Percentiles rank a stretch among this genome's conserved stretches.
Conservation (phyloP, 257 asterid species). For the Lithospermum erythrorhizon region DNA sequence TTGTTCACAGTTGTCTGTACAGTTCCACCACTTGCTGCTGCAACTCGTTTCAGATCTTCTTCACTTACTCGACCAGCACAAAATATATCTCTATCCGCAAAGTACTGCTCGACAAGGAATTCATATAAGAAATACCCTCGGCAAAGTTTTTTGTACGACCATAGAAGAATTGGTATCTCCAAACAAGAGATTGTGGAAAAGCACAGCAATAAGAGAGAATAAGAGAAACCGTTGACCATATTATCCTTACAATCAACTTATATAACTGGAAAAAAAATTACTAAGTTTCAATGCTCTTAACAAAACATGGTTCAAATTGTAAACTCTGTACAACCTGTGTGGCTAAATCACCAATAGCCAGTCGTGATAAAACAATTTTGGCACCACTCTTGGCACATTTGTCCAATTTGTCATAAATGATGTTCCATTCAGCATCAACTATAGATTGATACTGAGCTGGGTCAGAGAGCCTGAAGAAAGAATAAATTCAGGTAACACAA, state of each 20-base stretch:
- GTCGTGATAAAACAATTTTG: constrained; percentile 75
- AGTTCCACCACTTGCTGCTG: constrained; percentile 85
- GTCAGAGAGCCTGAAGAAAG: constrained; percentile 57
- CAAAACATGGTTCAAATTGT: background rate
- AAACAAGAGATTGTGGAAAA: background rate
- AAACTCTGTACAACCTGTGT: constrained; percentile 45
- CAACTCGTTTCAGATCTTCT: constrained; percentile 80
- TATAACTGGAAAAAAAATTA: background rate
- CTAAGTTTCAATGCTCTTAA: background rate
- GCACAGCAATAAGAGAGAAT: too few relatives aligned
- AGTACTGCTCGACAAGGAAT: constrained; percentile 43
- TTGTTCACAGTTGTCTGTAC: constrained; percentile 89
- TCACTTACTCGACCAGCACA: constrained; percentile 95
- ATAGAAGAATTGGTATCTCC: background rate
- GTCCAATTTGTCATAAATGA: constrained; percentile 83
- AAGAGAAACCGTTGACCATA: too few relatives aligned
- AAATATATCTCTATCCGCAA: constrained; percentile 89
- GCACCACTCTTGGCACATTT: constrained; percentile 91
- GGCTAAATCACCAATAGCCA: constrained; percentile 89
- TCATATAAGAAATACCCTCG: background rate
- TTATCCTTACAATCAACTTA: too few relatives aligned
- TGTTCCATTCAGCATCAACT: constrained; percentile 96
- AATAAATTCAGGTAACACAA: constrained; percentile 14
- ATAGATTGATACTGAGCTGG: constrained; percentile 88
- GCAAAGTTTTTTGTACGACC: background rate